Evolutionary conservation across 345 rosid species (phyloP).

Genomic region (Mangifera indica): DNA sequence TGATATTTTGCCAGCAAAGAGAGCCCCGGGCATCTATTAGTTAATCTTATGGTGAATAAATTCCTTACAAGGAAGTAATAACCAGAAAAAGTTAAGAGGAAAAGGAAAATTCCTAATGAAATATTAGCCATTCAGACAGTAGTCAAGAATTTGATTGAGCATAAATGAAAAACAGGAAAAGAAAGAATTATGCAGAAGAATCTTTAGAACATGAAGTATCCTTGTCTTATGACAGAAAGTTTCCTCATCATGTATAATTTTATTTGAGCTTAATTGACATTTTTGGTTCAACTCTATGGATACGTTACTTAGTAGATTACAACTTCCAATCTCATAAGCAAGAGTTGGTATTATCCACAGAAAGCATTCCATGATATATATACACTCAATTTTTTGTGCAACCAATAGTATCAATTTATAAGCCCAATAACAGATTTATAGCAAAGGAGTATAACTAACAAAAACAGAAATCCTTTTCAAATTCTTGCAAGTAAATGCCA

Average conservation of each 20-base stretch:
- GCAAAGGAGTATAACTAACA: neutral
- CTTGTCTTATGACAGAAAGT: neutral
- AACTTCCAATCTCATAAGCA: slow-evolving; percentile 8
- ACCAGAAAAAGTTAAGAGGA: neutral
- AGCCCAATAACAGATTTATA: slow-evolving; percentile 6
- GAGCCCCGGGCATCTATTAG: slow-evolving; percentile 12
- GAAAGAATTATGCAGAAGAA: no score
- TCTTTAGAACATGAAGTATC: neutral
- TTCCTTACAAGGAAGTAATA: neutral
- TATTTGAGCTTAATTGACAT: neutral
- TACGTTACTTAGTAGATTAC: neutral
- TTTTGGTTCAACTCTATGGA: neutral
- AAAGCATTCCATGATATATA: neutral
- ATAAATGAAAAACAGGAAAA: no score
- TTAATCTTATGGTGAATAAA: neutral
- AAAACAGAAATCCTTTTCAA: neutral
- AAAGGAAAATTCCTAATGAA: neutral
- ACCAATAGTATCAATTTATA: neutral
- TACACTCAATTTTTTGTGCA: neutral
- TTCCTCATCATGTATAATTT: neutral
- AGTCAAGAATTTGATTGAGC: no score
- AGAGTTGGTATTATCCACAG: neutral
- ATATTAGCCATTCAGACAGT: no score
- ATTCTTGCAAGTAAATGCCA: neutral
- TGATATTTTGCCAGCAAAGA: slow-evolving; percentile 10